A percentile compares a stretch with the other conserved stretches of the same genome.
These are phyloP conservation scores for Cinnamomum chago DNA, from an alignment of 164 flowering plant species.

Conservation along the genomic window DNA sequence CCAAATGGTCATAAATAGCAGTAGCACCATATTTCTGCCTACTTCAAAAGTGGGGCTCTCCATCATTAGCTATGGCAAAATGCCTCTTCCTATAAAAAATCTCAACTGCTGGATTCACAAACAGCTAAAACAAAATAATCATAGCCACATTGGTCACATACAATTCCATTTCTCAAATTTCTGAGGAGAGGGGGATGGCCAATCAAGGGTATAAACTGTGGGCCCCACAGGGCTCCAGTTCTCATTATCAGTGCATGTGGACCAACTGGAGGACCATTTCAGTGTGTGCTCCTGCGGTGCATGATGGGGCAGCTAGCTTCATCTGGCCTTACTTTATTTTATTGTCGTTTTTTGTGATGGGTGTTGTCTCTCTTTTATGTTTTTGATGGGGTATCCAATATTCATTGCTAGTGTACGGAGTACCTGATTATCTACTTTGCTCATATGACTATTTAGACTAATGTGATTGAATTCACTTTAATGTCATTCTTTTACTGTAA, in stretches of 20 bases:
- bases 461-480: background rate
- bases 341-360: no score
- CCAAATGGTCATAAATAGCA: no score
- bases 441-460: background rate
- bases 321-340: background rate
- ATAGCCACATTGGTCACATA: background rate
- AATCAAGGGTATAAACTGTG: background rate
- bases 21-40: no score
- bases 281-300: background rate
- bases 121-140: background rate
- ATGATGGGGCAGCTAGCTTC: background rate
- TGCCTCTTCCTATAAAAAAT: no score
- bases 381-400: background rate
- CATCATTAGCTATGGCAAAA: no score
- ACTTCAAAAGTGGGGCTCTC: no score
- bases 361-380: background rate
- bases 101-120: no score
- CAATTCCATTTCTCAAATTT: background rate
- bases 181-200: background rate
- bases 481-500: background rate
- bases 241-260: no score
- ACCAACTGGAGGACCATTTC: no score
- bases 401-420: background rate
- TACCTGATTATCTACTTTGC: background rate
- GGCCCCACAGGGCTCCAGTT: background rate